A percentile compares a stretch with the other conserved stretches of the same genome.
Conservation (phyloP, 2,329 filamentous ascomycete genomes). For the Phaeosphaeriaceae sp. region DNA sequence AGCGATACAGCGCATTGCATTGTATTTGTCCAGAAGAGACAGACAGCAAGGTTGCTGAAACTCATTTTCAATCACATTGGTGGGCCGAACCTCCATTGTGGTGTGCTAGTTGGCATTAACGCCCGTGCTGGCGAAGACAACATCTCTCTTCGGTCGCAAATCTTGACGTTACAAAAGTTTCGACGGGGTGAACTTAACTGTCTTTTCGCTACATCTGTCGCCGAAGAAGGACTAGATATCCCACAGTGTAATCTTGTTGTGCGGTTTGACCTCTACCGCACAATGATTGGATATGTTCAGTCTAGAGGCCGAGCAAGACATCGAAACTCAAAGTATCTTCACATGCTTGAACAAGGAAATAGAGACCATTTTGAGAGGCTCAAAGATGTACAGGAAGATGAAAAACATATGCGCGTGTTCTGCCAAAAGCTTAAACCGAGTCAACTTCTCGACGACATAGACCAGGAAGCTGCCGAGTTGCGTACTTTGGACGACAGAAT, state of each 20-base stretch:
- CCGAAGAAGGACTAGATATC: constrained; percentile 71
- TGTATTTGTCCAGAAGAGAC: constrained; percentile 81
- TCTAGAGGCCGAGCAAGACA: constrained; percentile 87
- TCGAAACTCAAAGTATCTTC: constrained; percentile 77
- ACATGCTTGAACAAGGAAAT: constrained; percentile 81
- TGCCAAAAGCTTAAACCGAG: constrained; percentile 77
- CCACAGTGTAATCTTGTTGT: constrained; percentile 71
- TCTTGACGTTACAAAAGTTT: constrained; percentile 72
- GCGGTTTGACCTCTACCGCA: constrained; percentile 85
- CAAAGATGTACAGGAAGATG: constrained; percentile 64
- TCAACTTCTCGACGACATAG: constrained; percentile 68
- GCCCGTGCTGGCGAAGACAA: constrained; percentile 62
- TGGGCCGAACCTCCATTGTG: constrained; percentile 65
- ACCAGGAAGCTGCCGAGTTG: constrained; percentile 63
- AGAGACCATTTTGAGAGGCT: constrained; percentile 63
- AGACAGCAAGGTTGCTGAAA: constrained; percentile 75
- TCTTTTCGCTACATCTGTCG: constrained; percentile 68
- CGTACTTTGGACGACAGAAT: constrained; percentile 57
- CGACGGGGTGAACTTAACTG: constrained; percentile 65
- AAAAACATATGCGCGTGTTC: constrained; percentile 72
- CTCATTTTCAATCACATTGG: constrained; percentile 69
- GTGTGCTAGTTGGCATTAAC: constrained; percentile 68
- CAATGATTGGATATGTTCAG: constrained; percentile 94
- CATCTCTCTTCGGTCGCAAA: constrained; percentile 75
- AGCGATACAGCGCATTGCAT: constrained; percentile 73